Base-by-base conservation (phyloP, 257 asterid genomes). In the Galeopsis tetrahit region DNA sequence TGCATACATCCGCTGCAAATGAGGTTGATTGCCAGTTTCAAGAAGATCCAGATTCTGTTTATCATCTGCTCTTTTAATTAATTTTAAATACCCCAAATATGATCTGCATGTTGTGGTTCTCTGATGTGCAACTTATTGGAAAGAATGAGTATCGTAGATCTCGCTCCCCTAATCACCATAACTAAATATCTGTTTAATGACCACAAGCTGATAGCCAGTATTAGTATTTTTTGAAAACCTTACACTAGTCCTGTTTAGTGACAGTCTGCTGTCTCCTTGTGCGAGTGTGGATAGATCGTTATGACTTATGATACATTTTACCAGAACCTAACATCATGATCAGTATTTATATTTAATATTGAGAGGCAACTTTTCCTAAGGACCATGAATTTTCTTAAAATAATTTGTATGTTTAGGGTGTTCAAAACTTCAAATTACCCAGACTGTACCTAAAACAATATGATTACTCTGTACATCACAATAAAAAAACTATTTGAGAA, bases 281-380 rank as follows among this genome's bases (percentile, higher is more conserved):
- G 11, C 21, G 15, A 10, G 31, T 31, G 44, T 40, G 44, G 59
- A 14, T 10, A 10, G 15, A 62, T 46, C 31, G 0, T 51, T 31
- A 51, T 65, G 74, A 53, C 39, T 51, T 31, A 51, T 65, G 74
- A 53, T 48, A 39, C 43, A 46, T 64, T 59, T 35, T 53, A 42
- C 36, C n/a, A 51, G 17, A 64, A 28, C 9, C 52, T 57, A 10
- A 67, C 39, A 40, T 34, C 39, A 66, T 67, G n/a, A 42, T 55
- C 42, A 63, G 73, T 66, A 59, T 61, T 17, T 34, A 70, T n/a
- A 57, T 31, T 58, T 21, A 32, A 51, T 53, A 46, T 58, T 36
- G 49, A 60, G 70, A 77, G 70, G 53, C 34, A 32, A 62, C 14
- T 70, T 77, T 77, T 42, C 58, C 42, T 31, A 13, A 62, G 53